phyloP scores from a whole-genome alignment of 78 protist genomes.

The Dictyostelium intermedium region DNA sequence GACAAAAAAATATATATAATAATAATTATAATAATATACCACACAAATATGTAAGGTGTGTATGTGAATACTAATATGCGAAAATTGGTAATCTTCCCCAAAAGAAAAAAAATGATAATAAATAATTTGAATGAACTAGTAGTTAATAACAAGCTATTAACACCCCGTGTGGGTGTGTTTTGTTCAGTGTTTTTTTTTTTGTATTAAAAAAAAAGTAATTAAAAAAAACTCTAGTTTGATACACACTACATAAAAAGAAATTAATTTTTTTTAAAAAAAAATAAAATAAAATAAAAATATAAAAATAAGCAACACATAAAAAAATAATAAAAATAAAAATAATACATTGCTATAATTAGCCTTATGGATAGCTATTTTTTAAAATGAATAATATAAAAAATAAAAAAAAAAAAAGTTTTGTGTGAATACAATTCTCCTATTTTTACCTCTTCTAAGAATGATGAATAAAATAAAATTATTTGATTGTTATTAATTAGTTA shows the following conservation, averaged over 20 bases:
- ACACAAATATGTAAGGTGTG: background rate
- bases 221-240: background rate
- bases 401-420: background rate
- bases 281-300: background rate
- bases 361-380: background rate
- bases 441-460: background rate
- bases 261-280: no score
- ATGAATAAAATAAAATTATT: background rate
- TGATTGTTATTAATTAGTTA: background rate
- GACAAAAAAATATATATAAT: no score
- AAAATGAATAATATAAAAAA: background rate
- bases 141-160: background rate
- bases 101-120: background rate
- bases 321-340: background rate
- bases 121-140: background rate
- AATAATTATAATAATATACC: background rate
- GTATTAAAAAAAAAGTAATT: background rate
- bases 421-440: background rate
- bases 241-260: background rate
- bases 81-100: background rate
- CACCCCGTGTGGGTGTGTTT: background rate
- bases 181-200: background rate
- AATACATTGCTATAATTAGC: background rate
- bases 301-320: background rate
- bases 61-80: background rate